A percentile compares a stretch with the other conserved stretches of the same genome.
Conservation (phyloP, 1,284 basidiomycete species). For the Rhodotorula sp. region DNA sequence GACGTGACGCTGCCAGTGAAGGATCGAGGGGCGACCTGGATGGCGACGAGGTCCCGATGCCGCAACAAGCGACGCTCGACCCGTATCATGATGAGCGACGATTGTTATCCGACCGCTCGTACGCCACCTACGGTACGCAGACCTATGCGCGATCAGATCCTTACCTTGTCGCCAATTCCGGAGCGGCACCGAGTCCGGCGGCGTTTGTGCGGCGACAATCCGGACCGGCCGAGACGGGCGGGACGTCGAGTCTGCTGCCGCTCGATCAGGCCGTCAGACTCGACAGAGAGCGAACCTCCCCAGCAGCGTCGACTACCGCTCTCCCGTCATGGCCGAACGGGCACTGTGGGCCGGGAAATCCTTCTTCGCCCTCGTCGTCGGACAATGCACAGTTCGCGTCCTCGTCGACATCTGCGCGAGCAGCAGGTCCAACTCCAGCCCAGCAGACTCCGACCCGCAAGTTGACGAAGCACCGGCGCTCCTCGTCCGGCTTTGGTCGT, state of each 20-base stretch:
- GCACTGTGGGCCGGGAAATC: neutral
- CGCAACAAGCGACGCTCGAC: no score
- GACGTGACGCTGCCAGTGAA: no score
- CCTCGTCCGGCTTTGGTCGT: neutral
- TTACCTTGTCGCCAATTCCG: neutral
- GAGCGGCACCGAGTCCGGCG: no score
- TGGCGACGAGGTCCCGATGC: no score
- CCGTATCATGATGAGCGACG: neutral
- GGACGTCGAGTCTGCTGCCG: neutral
- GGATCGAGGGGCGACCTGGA: no score
- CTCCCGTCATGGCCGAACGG: neutral
- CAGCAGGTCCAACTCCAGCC: no score
- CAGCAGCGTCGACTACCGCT: neutral
- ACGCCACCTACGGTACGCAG: slow-evolving; percentile 1
- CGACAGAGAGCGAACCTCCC: neutral
- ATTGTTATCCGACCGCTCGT: neutral
- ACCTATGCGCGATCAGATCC: neutral
- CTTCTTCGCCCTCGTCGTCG: no score
- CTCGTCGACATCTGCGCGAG: no score
- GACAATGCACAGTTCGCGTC: no score
- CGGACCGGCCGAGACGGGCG: no score
- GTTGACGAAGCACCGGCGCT: neutral
- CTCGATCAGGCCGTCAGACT: neutral
- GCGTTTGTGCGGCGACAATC: no score
- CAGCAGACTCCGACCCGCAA: neutral